Conservation (phyloP, 2,329 filamentous ascomycete species). For the Clonostachys rosea region DNA sequence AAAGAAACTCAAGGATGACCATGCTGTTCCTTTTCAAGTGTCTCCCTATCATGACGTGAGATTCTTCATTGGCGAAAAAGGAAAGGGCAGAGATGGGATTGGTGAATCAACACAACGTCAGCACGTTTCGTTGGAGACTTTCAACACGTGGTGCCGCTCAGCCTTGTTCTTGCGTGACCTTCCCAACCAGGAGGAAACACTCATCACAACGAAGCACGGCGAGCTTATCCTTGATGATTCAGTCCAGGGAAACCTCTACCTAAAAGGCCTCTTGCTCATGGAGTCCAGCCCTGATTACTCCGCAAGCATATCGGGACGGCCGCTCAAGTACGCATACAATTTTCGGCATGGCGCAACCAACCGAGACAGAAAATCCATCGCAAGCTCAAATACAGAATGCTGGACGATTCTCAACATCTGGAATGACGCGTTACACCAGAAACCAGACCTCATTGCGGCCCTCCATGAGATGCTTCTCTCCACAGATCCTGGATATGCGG, state of each 20-base stretch:
- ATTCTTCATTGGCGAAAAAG: not conserved
- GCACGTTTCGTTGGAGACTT: not conserved
- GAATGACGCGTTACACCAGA: not conserved
- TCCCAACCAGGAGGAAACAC: not conserved
- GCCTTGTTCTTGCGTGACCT: not conserved
- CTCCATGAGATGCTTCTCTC: not conserved
- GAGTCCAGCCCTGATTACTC: not conserved
- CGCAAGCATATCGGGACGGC: not conserved
- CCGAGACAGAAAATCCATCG: not conserved
- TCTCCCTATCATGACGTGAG: not conserved
- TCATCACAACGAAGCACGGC: not conserved
- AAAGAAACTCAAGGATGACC: not conserved
- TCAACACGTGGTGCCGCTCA: not conserved
- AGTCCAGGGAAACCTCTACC: not conserved
- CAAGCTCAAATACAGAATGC: not conserved
- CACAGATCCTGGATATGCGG: not conserved
- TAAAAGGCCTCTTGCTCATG: not conserved
- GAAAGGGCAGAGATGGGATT: not conserved
- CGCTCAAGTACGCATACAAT: not conserved
- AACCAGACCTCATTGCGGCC: not conserved
- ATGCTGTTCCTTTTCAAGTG: not conserved
- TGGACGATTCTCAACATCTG: not conserved
- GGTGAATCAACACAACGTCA: not conserved
- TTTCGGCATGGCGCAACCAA: not conserved
- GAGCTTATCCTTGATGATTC: not conserved